Base-by-base conservation (phyloP, 2,329 filamentous ascomycete genomes). In the Acephala macrosclerotiorum region DNA sequence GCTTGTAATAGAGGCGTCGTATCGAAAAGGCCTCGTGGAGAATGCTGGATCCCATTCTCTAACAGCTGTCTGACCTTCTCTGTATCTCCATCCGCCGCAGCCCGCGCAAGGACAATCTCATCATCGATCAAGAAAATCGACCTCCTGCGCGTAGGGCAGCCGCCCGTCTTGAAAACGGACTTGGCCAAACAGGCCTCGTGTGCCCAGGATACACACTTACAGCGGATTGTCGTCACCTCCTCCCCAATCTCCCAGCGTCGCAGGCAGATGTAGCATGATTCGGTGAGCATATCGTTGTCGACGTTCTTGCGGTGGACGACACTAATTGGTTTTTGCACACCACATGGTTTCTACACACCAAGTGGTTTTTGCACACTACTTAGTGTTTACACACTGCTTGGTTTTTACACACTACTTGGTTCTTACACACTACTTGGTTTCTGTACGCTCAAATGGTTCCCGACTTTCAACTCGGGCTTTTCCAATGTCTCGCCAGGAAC, bases 261-360 rank as follows among this genome's bases (percentile, higher is more conserved):
- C 18, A 58, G 55, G 29, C 55, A 58, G 55, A 58, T 25, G 55
- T 58, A 58, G 55, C 55, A 58, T 40, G 35, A 58, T 58, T 40
- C 33, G 33, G 55, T 33, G 55, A 58, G 55, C 35, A 58, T 58
- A 38, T 14, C n/a, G 16, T 58, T 20, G 55, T 58, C 55, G 33
- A 40, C 55, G 20, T 20, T 58, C 35, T 40, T 58, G 20, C n/a
- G n/a, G n/a, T n/a, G n/a, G n/a, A n/a, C n/a, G n/a, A n/a, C n/a
- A n/a, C n/a, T n/a, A n/a, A n/a, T n/a, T n/a, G n/a, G n/a, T n/a
- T n/a, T n/a, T n/a, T n/a, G n/a, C n/a, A n/a, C n/a, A n/a, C n/a
- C n/a, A n/a, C n/a, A n/a, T n/a, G n/a, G n/a, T n/a, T n/a, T n/a
- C n/a, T n/a, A n/a, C n/a, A n/a, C n/a, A n/a, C n/a, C n/a, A n/a